Conservation (phyloP, 139 green algal genomes). For the Monoraphidium neglectum region DNA sequence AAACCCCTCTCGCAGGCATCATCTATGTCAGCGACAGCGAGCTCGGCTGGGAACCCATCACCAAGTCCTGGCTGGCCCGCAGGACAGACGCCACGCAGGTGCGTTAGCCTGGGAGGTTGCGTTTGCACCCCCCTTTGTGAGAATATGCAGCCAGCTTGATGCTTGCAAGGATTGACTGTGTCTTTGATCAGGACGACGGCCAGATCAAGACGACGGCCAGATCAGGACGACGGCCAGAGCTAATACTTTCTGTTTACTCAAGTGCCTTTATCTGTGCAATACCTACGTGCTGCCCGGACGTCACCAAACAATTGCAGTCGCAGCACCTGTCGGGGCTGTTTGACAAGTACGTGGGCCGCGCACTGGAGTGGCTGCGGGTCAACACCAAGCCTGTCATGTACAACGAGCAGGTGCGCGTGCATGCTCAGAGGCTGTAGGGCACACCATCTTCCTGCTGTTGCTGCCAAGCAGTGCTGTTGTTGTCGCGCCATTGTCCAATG, state of each 20-base stretch:
- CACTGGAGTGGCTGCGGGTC: conserved; percentile 80
- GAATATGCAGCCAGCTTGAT: no score
- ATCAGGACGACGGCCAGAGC: no score
- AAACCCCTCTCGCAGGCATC: conserved; percentile 59
- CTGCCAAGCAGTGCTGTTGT: no score
- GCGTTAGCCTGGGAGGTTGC: neutral
- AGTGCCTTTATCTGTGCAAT: no score
- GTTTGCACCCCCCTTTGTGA: no score
- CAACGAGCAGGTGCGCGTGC: conserved; percentile 68
- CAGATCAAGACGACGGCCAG: no score
- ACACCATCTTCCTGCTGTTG: neutral
- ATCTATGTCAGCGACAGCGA: conserved; percentile 93
- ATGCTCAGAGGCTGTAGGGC: neutral
- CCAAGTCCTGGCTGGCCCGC: conserved; percentile 72
- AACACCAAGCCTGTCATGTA: conserved; percentile 82
- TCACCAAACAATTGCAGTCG: conserved; percentile 44
- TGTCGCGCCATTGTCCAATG: no score
- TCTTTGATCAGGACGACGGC: no score
- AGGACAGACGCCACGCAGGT: neutral
- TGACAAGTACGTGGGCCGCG: conserved; percentile 75
- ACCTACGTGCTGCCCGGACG: no score
- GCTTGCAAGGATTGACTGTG: no score
- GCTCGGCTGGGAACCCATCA: conserved; percentile 89
- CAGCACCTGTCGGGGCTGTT: conserved; percentile 74
- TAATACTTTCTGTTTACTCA: no score